phyloP scores from a whole-genome alignment of 768 basidiomycete species.

The Fomitopsis pulvina region DNA sequence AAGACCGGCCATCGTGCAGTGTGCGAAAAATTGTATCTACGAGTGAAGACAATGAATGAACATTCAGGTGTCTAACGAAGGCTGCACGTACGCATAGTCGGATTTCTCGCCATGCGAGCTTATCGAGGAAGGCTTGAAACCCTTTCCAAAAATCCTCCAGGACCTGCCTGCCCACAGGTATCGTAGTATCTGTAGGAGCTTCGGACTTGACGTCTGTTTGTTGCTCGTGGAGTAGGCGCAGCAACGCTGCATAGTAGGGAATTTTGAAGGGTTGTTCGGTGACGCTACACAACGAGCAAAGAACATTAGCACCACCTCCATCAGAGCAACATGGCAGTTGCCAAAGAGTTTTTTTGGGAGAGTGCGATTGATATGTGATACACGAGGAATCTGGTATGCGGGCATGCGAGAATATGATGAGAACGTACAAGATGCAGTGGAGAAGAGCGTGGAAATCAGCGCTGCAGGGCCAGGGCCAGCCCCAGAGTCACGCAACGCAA shows the following conservation, averaged over 20 bases:
- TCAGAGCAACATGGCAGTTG: no score
- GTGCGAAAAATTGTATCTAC: constrained; percentile 92
- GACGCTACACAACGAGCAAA: constrained; percentile 38
- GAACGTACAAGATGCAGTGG: no score
- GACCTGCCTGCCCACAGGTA: constrained; percentile 59
- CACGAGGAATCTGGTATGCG: no score
- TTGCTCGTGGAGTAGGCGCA: constrained; percentile 58
- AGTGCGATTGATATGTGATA: constrained; percentile 12
- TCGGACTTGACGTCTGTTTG: constrained; percentile 30
- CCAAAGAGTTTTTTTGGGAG: no score
- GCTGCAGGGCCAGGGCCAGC: no score
- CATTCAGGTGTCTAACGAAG: background rate
- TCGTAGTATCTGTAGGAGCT: constrained; percentile 22
- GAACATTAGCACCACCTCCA: background rate
- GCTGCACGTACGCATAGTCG: constrained; percentile 66
- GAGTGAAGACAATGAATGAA: background rate
- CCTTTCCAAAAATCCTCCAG: constrained; percentile 89
- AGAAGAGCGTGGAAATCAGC: no score
- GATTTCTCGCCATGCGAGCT: constrained; percentile 85
- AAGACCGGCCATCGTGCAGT: constrained; percentile 69
- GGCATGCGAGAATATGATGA: no score
- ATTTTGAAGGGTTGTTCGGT: constrained; percentile 95
- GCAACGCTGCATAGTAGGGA: constrained; percentile 78
- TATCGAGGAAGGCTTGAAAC: constrained; percentile 85
- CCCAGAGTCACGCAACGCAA: no score